Percentiles rank a stretch among this genome's conserved stretches.
These are phyloP conservation scores for Dothideomycetes sp. DNA, from an alignment of 2,329 filamentous ascomycete genomes.

Conservation along the genomic window DNA sequence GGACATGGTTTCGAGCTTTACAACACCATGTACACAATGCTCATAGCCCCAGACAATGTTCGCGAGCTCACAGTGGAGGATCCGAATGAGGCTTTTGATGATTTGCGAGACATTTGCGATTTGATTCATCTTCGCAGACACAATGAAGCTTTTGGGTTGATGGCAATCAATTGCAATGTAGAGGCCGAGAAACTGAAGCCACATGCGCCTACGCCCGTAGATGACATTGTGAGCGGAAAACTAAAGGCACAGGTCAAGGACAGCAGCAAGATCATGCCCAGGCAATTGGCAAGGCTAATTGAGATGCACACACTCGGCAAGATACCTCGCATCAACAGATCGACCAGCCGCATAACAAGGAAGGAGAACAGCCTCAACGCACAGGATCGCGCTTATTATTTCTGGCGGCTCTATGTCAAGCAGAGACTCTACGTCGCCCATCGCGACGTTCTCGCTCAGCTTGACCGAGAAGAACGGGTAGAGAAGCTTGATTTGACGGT, in stretches of 20 bases:
- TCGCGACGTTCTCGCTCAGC: constrained; percentile 57
- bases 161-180: constrained; percentile 44
- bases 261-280: constrained; percentile 60
- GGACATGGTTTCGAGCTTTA: constrained; percentile 78
- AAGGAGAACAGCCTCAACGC: constrained; percentile 41
- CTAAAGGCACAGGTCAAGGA: constrained; percentile 49
- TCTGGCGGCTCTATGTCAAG: constrained; percentile 71
- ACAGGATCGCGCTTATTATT: constrained; percentile 54
- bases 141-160: constrained; percentile 22
- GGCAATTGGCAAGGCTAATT: constrained; percentile 66
- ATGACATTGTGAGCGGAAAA: constrained; percentile 49
- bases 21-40: constrained; percentile 64
- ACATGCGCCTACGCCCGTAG: constrained; percentile 40
- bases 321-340: constrained; percentile 43
- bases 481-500: constrained; percentile 65
- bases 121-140: constrained; percentile 53
- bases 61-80: constrained; percentile 89
- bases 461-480: constrained; percentile 59
- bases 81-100: constrained; percentile 77
- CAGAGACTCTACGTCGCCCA: constrained; percentile 69
- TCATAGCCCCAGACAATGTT: constrained; percentile 53
- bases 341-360: constrained; percentile 36
- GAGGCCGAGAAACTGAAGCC: constrained; percentile 42
- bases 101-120: constrained; percentile 68
- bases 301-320: constrained; percentile 63